These are phyloP conservation scores for Punctularia strigosozonata DNA, from an alignment of 768 basidiomycete genomes.

Conservation along the genomic window DNA sequence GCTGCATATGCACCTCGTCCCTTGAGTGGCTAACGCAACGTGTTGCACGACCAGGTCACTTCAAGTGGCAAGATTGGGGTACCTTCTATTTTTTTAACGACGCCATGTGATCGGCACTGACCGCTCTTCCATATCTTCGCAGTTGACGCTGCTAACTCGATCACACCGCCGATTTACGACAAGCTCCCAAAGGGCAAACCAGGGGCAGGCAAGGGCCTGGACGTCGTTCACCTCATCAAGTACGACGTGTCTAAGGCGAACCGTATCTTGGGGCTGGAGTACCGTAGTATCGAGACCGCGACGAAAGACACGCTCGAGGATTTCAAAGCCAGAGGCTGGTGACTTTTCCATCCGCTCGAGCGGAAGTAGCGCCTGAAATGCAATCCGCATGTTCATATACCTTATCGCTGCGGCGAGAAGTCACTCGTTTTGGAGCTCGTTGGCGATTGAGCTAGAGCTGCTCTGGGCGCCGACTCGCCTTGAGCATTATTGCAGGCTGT, in stretches of 20 bases:
- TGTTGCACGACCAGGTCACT: too few relatives aligned
- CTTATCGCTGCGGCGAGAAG: too few relatives aligned
- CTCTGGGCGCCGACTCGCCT: too few relatives aligned
- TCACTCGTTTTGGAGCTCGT: too few relatives aligned
- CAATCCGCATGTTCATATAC: too few relatives aligned
- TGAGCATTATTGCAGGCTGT: too few relatives aligned
- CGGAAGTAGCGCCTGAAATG: too few relatives aligned
- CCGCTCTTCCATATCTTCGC: neutral
- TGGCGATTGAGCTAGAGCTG: too few relatives aligned
- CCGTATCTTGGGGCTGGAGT: constrained; percentile 27
- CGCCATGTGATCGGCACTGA: neutral
- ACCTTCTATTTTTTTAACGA: neutral
- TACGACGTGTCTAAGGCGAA: constrained; percentile 27
- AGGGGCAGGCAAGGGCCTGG: constrained; percentile 9
- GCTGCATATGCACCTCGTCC: too few relatives aligned
- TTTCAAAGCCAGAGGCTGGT: constrained; percentile 33
- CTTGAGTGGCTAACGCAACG: too few relatives aligned
- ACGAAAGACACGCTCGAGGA: constrained; percentile 29
- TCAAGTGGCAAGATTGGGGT: constrained; percentile 14
- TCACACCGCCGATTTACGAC: constrained; percentile 2
- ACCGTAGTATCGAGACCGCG: constrained; percentile 26
- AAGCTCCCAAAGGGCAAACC: constrained; percentile 7
- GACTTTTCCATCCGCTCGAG: neutral
- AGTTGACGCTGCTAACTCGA: neutral
- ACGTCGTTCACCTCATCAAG: constrained; percentile 12